Evolutionary conservation across 2,329 filamentous ascomycete species (phyloP).

Genomic region (Exophiala spinifera): DNA sequence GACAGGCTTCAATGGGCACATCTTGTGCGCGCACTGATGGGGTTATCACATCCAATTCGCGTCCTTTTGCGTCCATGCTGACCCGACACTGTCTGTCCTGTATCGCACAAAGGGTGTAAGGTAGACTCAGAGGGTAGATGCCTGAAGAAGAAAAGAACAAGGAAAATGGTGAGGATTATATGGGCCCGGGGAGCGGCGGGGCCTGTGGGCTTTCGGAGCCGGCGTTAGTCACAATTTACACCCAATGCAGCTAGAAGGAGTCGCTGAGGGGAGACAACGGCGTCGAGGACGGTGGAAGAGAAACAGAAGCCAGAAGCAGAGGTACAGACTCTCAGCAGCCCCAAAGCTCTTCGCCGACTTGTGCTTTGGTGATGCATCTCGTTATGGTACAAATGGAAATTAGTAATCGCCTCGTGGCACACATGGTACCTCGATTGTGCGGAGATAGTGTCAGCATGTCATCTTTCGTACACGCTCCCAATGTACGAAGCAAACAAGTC

Average conservation of each 20-base stretch:
- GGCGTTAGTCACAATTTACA: neutral
- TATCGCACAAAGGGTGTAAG: neutral
- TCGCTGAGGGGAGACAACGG: neutral
- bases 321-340: too few species aligned
- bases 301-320: too few species aligned
- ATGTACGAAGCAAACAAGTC: too few species aligned
- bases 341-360: too few species aligned
- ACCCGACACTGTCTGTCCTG: neutral
- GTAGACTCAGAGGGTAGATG: neutral
- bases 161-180: neutral
- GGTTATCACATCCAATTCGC: conserved; percentile 12
- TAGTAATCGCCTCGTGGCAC: too few species aligned
- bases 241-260: neutral
- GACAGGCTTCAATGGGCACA: conserved; percentile 7
- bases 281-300: too few species aligned
- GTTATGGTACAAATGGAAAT: too few species aligned
- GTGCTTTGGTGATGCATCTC: too few species aligned
- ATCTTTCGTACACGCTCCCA: too few species aligned
- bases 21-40: conserved; percentile 1
- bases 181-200: neutral
- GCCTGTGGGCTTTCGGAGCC: neutral
- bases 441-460: too few species aligned
- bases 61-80: conserved; percentile 1
- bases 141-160: neutral
- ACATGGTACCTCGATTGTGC: too few species aligned